Evolutionary conservation across 2,329 filamentous ascomycete species (phyloP).

Genomic region (Fusarium goolgardi): DNA sequence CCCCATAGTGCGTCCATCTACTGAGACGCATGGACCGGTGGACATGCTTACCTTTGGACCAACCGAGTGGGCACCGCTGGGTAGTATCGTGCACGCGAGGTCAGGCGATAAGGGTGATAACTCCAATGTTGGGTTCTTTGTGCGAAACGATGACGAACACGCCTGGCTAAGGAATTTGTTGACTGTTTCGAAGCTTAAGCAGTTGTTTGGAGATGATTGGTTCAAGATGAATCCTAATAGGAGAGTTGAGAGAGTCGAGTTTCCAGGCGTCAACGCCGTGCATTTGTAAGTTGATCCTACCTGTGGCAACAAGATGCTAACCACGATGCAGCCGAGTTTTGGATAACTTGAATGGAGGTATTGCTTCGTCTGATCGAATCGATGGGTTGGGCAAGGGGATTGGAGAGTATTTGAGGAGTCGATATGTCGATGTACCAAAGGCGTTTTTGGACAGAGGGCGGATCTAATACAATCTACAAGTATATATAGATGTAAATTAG

Average conservation of each 20-base stretch:
- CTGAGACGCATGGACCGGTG: constrained; percentile 46
- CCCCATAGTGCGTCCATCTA: constrained; percentile 42
- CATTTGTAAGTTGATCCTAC: constrained; percentile 39
- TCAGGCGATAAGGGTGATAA: constrained; percentile 59
- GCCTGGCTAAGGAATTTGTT: constrained; percentile 58
- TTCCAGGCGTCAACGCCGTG: constrained; percentile 51
- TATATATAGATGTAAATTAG: neutral
- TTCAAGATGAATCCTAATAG: constrained; percentile 49
- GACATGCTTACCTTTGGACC: constrained; percentile 45
- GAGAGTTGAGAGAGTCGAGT: constrained; percentile 58
- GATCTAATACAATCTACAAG: constrained; percentile 18
- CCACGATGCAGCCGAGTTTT: constrained; percentile 48
- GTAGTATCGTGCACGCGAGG: constrained; percentile 49
- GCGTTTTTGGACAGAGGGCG: constrained; percentile 56
- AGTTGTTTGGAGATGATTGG: constrained; percentile 53
- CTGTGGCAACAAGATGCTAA: constrained; percentile 11
- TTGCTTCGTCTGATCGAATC: constrained; percentile 56
- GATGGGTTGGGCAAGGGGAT: constrained; percentile 61
- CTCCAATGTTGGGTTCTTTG: constrained; percentile 60
- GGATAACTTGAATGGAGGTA: constrained; percentile 59
- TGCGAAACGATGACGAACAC: constrained; percentile 57
- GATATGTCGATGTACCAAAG: constrained; percentile 58
- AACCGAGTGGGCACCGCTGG: constrained; percentile 46
- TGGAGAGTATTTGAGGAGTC: constrained; percentile 58
- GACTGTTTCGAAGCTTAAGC: constrained; percentile 53